Evolutionary conservation across 1,139 yeast species (phyloP), one percentile per base, ranked within the genome.

Genomic region (Nakaseomyces uthaithaninus): DNA sequence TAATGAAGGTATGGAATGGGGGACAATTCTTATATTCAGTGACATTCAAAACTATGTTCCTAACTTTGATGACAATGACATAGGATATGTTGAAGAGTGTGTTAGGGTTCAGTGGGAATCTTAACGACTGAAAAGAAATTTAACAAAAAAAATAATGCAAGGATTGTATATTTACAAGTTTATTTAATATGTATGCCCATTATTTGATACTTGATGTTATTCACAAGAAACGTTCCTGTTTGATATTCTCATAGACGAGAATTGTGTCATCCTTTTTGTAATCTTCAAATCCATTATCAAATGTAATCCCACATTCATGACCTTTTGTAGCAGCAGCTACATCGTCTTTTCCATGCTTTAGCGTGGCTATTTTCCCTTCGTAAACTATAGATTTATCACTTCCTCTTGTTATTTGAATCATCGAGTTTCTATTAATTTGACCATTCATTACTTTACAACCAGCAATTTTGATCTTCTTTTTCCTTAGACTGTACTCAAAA

Each of bases 101-200:
- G 83, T 84, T 48, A 95, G 91, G 22, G 95, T 89, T 10, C 98
- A 91, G 63, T 91, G 97, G 97, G 98, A 91, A 60, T 57, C 61
- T 27, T 19, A 11, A 18, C 45, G 51, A 37, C 31, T 27, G 11
- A 43, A 35, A 38, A 12, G 25, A n/a, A 27, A 6, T 20, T 22
- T 14, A 36, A 37, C 4, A 20, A 33, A 14, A 15, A n/a, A 17
- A 14, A 25, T 6, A 20, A 31, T 31, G n/a, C n/a, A n/a, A n/a
- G n/a, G n/a, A 20, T 27, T 35, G 11, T 14, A 6, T 36, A 26
- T 27, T 10, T 31, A 12, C 31, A 39, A 28, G 39, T 24, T 26
- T 30, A 27, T 12, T 27, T 11, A 14, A 23, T 23, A 27, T 24
- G 7, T 38, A 42, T 37, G 18, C 30, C 37, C 41, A 41, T 22